Percentiles rank a stretch among this genome's conserved stretches.
Evolutionary conservation across 2,329 filamentous ascomycete genomes (phyloP).

Genomic region (Colletotrichum salicis): DNA sequence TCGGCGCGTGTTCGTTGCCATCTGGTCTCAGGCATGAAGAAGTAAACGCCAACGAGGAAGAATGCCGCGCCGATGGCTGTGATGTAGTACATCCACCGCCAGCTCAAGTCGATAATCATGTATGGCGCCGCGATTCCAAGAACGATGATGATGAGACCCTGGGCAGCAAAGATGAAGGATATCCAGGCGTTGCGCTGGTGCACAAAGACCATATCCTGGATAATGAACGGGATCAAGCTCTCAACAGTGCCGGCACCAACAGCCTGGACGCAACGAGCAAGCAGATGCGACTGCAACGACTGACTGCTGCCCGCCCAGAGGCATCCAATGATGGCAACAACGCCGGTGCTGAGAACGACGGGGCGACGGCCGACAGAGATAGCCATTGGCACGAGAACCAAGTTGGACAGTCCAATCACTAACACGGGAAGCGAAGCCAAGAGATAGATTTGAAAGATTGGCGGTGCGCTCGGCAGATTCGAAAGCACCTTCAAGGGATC

Average conservation of each 20-base stretch:
- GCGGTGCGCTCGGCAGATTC: conserved; percentile 40
- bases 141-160: conserved; percentile 43
- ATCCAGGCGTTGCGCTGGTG: conserved; percentile 49
- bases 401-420: conserved; percentile 46
- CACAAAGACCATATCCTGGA: conserved; percentile 51
- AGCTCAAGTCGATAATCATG: conserved; percentile 44
- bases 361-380: conserved; percentile 49
- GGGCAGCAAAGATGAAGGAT: conserved; percentile 42
- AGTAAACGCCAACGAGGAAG: conserved; percentile 43
- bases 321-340: conserved; percentile 46
- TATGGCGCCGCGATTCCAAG: conserved; percentile 43
- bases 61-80: conserved; percentile 42
- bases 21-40: conserved; percentile 48
- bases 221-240: conserved; percentile 49
- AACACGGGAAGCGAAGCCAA: conserved; percentile 48
- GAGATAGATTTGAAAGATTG: conserved; percentile 43
- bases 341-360: conserved; percentile 45
- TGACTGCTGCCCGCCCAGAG: conserved; percentile 47
- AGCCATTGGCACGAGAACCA: conserved; percentile 48
- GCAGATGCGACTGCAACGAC: conserved; percentile 43
- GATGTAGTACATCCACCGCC: conserved; percentile 49
- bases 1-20: conserved; percentile 44
- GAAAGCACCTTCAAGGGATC: conserved; percentile 35
- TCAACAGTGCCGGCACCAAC: conserved; percentile 48
- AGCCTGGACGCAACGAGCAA: conserved; percentile 46